Conservation (phyloP, 1,284 basidiomycete species). For the Fomes fomentarius region DNA sequence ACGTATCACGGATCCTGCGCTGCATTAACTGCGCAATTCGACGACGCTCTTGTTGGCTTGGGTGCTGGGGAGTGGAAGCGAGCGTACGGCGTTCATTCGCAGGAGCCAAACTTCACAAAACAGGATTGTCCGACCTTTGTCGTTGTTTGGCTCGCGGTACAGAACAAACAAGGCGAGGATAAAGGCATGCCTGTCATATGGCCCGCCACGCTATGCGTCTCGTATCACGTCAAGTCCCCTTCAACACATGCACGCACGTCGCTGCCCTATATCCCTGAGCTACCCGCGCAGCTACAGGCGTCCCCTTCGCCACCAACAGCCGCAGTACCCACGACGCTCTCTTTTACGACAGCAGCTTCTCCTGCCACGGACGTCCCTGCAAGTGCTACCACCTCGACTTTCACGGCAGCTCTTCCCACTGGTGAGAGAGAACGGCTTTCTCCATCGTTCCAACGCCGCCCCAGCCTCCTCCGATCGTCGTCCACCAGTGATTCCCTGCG, state of each 20-base stretch:
- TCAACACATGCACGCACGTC: constrained; percentile 44
- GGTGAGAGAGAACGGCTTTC: constrained; percentile 17
- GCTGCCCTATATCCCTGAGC: constrained; percentile 60
- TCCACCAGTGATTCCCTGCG: constrained; percentile 38
- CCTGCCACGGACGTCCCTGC: constrained; percentile 22
- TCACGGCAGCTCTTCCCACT: not conserved
- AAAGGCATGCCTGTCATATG: constrained; percentile 77
- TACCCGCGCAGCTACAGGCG: constrained; percentile 67
- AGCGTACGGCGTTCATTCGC: constrained; percentile 1
- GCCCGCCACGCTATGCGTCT: constrained; percentile 62
- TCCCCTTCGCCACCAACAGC: constrained; percentile 50
- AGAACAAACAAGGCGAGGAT: constrained; percentile 76
- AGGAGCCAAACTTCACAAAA: not conserved
- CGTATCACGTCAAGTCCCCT: constrained; percentile 45
- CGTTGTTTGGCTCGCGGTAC: constrained; percentile 72
- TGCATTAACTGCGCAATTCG: constrained; percentile 64
- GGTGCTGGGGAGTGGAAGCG: constrained; percentile 57
- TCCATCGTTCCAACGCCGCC: constrained; percentile 24
- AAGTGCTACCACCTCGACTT: constrained; percentile 24
- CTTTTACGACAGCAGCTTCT: constrained; percentile 9
- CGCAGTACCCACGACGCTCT: constrained; percentile 14
- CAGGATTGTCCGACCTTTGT: constrained; percentile 47
- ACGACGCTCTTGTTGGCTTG: constrained; percentile 58
- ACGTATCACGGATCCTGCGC: constrained; percentile 65
- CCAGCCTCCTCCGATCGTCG: constrained; percentile 31